phyloP scores from a whole-genome alignment of 2,329 filamentous ascomycete genomes.

The Phaeophleospora eucalypticola region DNA sequence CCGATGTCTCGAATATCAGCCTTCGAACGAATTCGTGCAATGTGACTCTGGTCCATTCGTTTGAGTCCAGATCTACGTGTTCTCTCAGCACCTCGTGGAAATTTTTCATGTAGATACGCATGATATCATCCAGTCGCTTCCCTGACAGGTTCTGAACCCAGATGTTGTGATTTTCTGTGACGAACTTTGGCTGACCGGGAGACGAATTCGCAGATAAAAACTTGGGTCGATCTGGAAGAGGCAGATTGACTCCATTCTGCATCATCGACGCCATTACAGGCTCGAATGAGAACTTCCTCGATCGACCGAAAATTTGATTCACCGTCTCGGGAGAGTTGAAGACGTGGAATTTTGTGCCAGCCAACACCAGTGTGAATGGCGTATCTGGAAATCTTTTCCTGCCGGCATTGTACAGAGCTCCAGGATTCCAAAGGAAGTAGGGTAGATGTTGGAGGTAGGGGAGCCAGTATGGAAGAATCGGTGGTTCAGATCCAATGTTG shows the following conservation, averaged over 20 bases:
- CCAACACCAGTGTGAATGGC: conserved; percentile 14
- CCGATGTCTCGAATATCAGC: conserved; percentile 13
- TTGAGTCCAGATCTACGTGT: conserved; percentile 3
- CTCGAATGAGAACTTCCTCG: conserved; percentile 12
- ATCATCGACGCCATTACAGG: conserved; percentile 13
- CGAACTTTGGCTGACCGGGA: conserved; percentile 6
- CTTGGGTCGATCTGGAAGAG: conserved; percentile 3
- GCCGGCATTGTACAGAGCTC: background rate
- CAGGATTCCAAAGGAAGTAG: conserved; percentile 7
- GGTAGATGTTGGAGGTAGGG: conserved; percentile 11
- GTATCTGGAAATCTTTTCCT: conserved; percentile 2
- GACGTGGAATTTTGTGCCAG: conserved; percentile 13
- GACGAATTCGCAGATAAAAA: background rate
- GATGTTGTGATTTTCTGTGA: conserved; percentile 12
- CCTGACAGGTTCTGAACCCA: conserved; percentile 13
- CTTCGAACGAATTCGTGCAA: conserved; percentile 9
- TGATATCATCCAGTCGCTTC: conserved; percentile 10
- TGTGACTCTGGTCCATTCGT: conserved; percentile 5
- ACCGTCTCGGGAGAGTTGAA: conserved; percentile 7
- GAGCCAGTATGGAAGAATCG: conserved; percentile 9
- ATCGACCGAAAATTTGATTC: conserved; percentile 11
- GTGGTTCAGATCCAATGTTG: background rate
- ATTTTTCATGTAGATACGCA: conserved; percentile 8
- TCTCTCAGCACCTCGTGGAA: conserved; percentile 6
- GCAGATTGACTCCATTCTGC: conserved; percentile 11